phyloP scores from a whole-genome alignment of 2,329 filamentous ascomycete species.

The Pseudogymnoascus sp. region DNA sequence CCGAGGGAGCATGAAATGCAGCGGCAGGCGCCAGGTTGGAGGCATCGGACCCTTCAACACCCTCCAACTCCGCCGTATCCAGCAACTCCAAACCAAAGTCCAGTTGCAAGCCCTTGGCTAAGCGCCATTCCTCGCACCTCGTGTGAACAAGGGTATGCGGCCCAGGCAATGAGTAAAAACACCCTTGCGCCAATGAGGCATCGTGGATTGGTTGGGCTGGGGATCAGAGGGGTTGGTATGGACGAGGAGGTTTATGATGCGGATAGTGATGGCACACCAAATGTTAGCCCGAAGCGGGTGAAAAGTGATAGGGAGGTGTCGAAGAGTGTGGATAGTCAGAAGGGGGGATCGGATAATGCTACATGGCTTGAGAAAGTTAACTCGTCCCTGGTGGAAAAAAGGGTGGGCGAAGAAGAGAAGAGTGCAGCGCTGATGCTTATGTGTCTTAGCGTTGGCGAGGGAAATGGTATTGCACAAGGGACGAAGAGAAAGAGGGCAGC shows the following conservation, averaged over 20 bases:
- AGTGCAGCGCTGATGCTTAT: conserved; percentile 7
- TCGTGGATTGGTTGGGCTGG: neutral
- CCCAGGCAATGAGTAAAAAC: neutral
- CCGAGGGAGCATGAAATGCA: neutral
- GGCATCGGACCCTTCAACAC: neutral
- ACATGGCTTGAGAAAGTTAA: neutral
- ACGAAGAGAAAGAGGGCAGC: conserved; percentile 2
- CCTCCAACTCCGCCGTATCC: conserved; percentile 1
- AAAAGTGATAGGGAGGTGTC: neutral
- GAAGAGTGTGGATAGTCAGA: neutral
- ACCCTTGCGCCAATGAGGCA: neutral
- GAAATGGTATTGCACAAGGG: neutral
- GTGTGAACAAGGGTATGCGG: neutral
- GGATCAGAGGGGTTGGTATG: neutral
- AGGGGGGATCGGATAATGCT: neutral
- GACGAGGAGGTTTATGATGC: neutral
- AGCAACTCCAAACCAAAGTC: neutral
- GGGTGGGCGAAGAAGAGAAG: neutral
- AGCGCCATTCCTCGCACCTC: conserved; percentile 35
- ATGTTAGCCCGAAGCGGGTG: neutral
- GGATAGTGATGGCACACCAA: neutral
- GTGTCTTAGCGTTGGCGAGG: neutral
- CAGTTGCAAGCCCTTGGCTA: conserved; percentile 34
- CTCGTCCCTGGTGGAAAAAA: neutral
- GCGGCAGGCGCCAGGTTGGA: neutral